Conservation (phyloP, 1,284 basidiomycete species). For the Trametes polyzona region DNA sequence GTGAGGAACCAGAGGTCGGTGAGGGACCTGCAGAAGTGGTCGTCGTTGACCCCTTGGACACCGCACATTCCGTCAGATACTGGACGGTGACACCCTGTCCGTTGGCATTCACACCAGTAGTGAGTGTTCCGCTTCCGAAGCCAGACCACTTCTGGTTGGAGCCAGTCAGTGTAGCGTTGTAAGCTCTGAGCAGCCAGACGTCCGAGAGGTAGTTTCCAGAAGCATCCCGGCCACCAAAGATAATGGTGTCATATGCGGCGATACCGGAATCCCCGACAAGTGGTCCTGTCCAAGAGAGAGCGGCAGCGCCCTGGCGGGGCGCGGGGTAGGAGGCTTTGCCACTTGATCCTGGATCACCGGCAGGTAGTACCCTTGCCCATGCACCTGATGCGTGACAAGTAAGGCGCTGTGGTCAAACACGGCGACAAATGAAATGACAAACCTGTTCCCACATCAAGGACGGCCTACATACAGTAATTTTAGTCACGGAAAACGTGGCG, state of each 20-base stretch:
- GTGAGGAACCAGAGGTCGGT: slow-evolving; percentile 1
- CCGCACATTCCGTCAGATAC: slow-evolving; percentile 64
- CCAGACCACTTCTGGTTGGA: slow-evolving; percentile 63
- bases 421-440: not conserved
- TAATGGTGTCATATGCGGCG: slow-evolving; percentile 69
- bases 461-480: slow-evolving; percentile 44
- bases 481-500: not conserved
- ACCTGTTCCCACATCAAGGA: slow-evolving; percentile 57
- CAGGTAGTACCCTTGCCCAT: slow-evolving; percentile 76
- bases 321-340: slow-evolving; percentile 56
- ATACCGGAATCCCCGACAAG: slow-evolving; percentile 59
- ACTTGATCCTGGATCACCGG: slow-evolving; percentile 65
- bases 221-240: slow-evolving; percentile 75
- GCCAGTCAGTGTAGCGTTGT: slow-evolving; percentile 58
- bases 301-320: slow-evolving; percentile 72
- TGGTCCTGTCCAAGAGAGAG: slow-evolving; percentile 53
- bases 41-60: slow-evolving; percentile 33
- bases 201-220: slow-evolving; percentile 70
- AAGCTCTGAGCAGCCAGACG: slow-evolving; percentile 76
- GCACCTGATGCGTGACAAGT: slow-evolving; percentile 42
- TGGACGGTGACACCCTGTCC: slow-evolving; percentile 68
- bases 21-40: slow-evolving; percentile 16
- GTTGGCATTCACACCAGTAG: slow-evolving; percentile 61
- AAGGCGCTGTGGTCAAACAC: not conserved
- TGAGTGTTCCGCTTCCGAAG: slow-evolving; percentile 61